phyloP scores from a whole-genome alignment of 208 protist species.

The Trypanosoma caninum region DNA sequence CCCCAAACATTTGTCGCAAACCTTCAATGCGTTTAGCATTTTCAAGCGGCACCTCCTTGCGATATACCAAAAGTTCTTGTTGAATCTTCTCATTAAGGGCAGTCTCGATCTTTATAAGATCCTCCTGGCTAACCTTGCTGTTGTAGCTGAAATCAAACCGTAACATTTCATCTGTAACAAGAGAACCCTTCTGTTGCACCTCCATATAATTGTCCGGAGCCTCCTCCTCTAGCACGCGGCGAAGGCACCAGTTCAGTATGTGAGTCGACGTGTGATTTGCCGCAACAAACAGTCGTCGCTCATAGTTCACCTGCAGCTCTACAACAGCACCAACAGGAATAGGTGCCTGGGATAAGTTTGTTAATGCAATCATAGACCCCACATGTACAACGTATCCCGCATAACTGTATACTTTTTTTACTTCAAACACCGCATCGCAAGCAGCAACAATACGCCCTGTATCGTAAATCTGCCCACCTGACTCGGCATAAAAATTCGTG shows the following conservation, averaged over 20 bases:
- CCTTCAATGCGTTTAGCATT: constrained; percentile 69
- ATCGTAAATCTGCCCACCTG: constrained; percentile 97
- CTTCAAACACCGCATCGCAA: constrained; percentile 79
- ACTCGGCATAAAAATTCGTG: constrained; percentile 98
- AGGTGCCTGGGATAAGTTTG: constrained; percentile 34
- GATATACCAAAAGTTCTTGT: constrained; percentile 77
- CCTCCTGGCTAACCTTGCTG: constrained; percentile 70
- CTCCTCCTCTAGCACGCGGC: constrained; percentile 82
- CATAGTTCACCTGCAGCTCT: constrained; percentile 90
- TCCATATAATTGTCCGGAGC: constrained; percentile 80
- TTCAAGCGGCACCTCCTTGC: constrained; percentile 84
- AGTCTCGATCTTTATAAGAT: constrained; percentile 86
- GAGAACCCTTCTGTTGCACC: constrained; percentile 95
- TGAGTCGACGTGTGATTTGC: constrained; percentile 98
- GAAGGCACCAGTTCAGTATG: constrained; percentile 96
- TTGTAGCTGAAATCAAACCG: constrained; percentile 98
- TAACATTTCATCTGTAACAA: constrained; percentile 90
- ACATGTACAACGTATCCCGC: constrained; percentile 97
- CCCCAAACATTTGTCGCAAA: constrained; percentile 95
- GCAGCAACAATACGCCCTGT: constrained; percentile 84
- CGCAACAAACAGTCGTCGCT: constrained; percentile 67
- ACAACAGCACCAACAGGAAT: constrained; percentile 68
- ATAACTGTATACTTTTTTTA: constrained; percentile 91
- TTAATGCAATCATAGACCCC: constrained; percentile 68
- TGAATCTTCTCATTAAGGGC: constrained; percentile 89